Percentiles rank a stretch among this genome's conserved stretches.
Evolutionary conservation across 257 asterid species (phyloP).

Genomic region (Plantago elongata): DNA sequence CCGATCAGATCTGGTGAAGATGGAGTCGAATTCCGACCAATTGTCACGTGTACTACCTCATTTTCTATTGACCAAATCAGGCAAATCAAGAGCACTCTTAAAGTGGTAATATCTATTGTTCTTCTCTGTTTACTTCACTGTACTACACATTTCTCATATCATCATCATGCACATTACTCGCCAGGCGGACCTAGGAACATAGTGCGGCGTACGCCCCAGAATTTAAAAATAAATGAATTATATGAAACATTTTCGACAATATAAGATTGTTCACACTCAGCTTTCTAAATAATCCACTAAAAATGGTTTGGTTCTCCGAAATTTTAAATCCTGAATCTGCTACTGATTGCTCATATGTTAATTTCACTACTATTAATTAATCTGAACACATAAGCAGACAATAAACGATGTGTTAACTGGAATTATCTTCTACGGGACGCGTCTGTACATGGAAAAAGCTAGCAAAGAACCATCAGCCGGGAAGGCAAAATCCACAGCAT

Average conservation of each 20-base stretch:
- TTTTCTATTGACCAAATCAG: conserved; percentile 33
- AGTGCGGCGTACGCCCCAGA: too few species aligned
- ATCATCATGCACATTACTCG: too few species aligned
- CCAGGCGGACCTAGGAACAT: too few species aligned
- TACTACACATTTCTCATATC: too few species aligned
- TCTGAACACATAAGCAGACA: conserved; percentile 28
- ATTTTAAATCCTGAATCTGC: too few species aligned
- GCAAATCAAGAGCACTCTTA: conserved; percentile 35
- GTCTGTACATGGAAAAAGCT: conserved; percentile 51
- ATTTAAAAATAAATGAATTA: too few species aligned
- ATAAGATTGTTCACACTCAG: too few species aligned
- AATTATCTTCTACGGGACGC: conserved; percentile 40
- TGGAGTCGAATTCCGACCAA: conserved; percentile 30
- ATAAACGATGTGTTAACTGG: conserved; percentile 69
- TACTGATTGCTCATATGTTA: background rate
- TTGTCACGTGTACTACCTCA: conserved; percentile 28
- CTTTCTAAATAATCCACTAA: too few species aligned
- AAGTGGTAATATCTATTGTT: conserved; percentile 36
- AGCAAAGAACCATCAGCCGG: conserved; percentile 15
- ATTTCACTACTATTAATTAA: background rate
- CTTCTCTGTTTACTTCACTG: background rate
- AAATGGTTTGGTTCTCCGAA: too few species aligned
- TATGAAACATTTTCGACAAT: too few species aligned
- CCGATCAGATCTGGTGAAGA: conserved; percentile 41
- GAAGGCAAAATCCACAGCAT: conserved; percentile 33